Conservation (phyloP, 176 grass and related monocot genomes). For the Oryza punctata region DNA sequence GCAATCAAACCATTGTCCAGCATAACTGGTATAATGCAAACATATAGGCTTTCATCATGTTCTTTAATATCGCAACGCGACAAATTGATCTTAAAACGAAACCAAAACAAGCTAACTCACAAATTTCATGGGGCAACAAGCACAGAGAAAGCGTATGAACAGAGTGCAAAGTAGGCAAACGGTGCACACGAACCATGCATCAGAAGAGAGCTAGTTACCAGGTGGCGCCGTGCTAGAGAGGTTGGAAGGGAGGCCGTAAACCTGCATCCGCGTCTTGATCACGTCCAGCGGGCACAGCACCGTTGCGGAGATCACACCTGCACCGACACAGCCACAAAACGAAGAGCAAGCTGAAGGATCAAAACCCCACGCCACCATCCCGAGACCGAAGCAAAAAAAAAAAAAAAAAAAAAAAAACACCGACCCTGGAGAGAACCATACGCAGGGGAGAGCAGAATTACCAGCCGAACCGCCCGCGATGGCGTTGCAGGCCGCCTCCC, state of each 20-base stretch:
- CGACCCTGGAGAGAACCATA: slow-evolving; percentile 1
- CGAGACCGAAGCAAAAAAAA: background rate
- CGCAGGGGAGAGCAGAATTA: slow-evolving; percentile 7
- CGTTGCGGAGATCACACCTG: slow-evolving; percentile 74
- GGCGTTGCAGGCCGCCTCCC: slow-evolving; percentile 55
- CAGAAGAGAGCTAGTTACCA: slow-evolving; percentile 7
- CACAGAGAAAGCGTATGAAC: slow-evolving; percentile 2
- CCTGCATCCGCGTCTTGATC: slow-evolving; percentile 92
- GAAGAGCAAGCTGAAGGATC: slow-evolving; percentile 1
- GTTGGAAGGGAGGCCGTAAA: slow-evolving; percentile 64
- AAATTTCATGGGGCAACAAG: slow-evolving; percentile 7
- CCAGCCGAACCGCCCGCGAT: slow-evolving; percentile 69
- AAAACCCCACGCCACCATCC: slow-evolving; percentile 4
- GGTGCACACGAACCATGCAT: slow-evolving; percentile 13
- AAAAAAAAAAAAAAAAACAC: background rate
- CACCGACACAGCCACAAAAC: background rate
- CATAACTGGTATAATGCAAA: background rate
- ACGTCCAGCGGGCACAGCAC: slow-evolving; percentile 89
- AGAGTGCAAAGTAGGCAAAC: background rate
- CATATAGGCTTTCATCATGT: background rate
- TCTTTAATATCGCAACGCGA: background rate
- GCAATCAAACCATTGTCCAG: background rate
- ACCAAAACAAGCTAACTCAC: background rate
- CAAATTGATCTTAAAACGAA: background rate
- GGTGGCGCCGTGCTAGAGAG: slow-evolving; percentile 19